A percentile compares a stretch with the other conserved stretches of the same genome.
phyloP scores from a whole-genome alignment of 148 eudicot genomes.

The Silene conica region DNA sequence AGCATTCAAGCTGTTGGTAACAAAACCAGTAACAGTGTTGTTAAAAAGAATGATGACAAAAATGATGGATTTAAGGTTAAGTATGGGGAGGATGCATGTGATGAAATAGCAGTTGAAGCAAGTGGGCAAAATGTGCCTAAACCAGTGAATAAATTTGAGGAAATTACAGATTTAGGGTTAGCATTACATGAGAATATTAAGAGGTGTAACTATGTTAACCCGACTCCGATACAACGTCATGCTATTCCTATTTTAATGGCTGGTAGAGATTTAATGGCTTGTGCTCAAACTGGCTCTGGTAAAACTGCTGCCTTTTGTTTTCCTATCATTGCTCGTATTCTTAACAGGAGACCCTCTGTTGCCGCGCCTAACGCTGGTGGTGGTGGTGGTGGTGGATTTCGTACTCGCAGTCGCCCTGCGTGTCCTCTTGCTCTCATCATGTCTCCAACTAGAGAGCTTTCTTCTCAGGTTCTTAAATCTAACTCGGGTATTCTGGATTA shows the following conservation, averaged over 20 bases:
- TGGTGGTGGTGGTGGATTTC: constrained; percentile 4
- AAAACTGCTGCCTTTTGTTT: constrained; percentile 89
- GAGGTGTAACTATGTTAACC: constrained; percentile 77
- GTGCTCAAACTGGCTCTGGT: constrained; percentile 88
- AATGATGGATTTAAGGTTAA: too few relatives aligned
- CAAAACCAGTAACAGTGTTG: too few relatives aligned
- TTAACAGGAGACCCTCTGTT: constrained; percentile 18
- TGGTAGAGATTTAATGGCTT: constrained; percentile 86
- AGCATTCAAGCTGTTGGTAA: too few relatives aligned
- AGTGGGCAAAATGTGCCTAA: constrained; percentile 52
- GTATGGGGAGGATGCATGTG: constrained; percentile 58
- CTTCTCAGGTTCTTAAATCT: constrained; percentile 51
- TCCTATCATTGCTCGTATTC: constrained; percentile 61
- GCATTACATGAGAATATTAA: constrained; percentile 47
- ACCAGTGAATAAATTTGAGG: constrained; percentile 40
- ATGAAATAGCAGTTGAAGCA: constrained; percentile 56
- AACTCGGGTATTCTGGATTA: not conserved
- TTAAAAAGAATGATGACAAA: too few relatives aligned
- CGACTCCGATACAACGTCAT: constrained; percentile 67
- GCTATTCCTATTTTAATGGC: constrained; percentile 62
- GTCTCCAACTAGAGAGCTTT: constrained; percentile 80
- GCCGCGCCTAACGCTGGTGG: constrained; percentile 5
- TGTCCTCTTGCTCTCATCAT: constrained; percentile 62
- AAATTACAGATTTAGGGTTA: constrained; percentile 43
- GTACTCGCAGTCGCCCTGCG: constrained; percentile 25